Percentiles rank a stretch among this genome's conserved stretches.
These are phyloP conservation scores for Penicillium diatomitis DNA, from an alignment of 495 filamentous ascomycete genomes.

Conservation along the genomic window DNA sequence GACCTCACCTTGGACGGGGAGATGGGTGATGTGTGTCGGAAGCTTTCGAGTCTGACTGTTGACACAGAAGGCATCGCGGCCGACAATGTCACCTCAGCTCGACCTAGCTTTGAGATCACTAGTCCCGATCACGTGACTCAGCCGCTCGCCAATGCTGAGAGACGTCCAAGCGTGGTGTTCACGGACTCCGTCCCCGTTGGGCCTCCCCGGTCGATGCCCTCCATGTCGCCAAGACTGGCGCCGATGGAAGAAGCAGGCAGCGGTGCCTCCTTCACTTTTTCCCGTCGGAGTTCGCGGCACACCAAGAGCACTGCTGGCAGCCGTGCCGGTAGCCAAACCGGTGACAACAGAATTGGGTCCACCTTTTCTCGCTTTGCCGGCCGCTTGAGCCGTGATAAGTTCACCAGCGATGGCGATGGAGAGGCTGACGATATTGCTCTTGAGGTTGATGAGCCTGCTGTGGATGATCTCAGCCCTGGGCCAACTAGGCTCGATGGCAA, in stretches of 20 bases:
- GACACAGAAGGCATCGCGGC: slow-evolving; percentile 11
- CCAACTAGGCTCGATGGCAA: slow-evolving; percentile 17
- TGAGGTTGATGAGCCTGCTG: slow-evolving; percentile 19
- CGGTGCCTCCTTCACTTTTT: slow-evolving; percentile 39
- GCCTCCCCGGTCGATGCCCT: slow-evolving; percentile 34
- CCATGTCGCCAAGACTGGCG: slow-evolving; percentile 36
- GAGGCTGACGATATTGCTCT: slow-evolving; percentile 19
- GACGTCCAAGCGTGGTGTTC: slow-evolving; percentile 20
- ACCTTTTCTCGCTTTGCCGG: slow-evolving; percentile 57
- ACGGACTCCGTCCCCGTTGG: slow-evolving; percentile 27
- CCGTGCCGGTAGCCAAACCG: slow-evolving; percentile 56
- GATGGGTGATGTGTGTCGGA: slow-evolving; percentile 12
- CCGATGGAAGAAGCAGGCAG: slow-evolving; percentile 42
- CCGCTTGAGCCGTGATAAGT: slow-evolving; percentile 38
- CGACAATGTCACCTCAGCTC: slow-evolving; percentile 19
- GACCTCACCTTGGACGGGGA: slow-evolving; percentile 25
- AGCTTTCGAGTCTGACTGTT: slow-evolving; percentile 7
- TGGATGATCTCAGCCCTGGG: slow-evolving; percentile 19
- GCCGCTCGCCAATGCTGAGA: slow-evolving; percentile 1
- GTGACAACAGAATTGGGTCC: slow-evolving; percentile 57
- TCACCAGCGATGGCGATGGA: slow-evolving; percentile 25
- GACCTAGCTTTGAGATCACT: slow-evolving; percentile 38
- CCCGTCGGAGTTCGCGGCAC: slow-evolving; percentile 51
- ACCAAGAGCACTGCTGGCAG: slow-evolving; percentile 49
- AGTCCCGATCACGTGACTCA: slow-evolving; percentile 14